Base-by-base conservation (phyloP, 1,139 yeast genomes). In the Nakaseomyces delphensis region DNA sequence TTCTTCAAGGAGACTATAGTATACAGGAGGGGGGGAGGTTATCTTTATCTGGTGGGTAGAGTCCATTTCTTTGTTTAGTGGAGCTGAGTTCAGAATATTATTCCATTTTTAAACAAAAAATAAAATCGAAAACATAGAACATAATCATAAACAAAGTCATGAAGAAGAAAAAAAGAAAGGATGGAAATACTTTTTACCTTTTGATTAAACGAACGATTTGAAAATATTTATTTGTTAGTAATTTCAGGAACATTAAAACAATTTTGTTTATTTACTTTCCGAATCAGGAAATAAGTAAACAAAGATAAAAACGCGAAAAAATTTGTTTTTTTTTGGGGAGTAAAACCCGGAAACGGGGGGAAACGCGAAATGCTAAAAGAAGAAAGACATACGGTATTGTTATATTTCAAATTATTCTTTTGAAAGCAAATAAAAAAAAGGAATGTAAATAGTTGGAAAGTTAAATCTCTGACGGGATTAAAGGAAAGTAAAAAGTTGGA, bases 381-480 rank as follows among this genome's bases (percentile, higher is more conserved):
- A 21, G 10, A 21, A 21, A 21, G 24, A 7, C 24, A 21, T 10
- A 21, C 10, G 10, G 9, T 25, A 10, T 25, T 25, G n/a, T 10
- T 25, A 25, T 25, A 4, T 13, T 28, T 28, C 5, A 6, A 11
- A 13, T 14, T 28, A 28, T 28, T 31, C 16, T n/a, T 18, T 16
- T 31, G 9, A 29, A 31, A 31, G 10, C 6, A 31, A 31, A 29
- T 28, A 15, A 24, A 11, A 38, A 33, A 49, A 49, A 46, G 54
- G 51, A 48, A 44, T 48, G 51, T 48, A 49, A 48, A 48, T 41
- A 49, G 50, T 48, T 46, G 50, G 50, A n/a, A n/a, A n/a, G n/a
- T n/a, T n/a, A n/a, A n/a, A n/a, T n/a, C n/a, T n/a, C n/a, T n/a
- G n/a, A n/a, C n/a, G n/a, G n/a, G n/a, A n/a, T n/a, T 33, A 33